phyloP scores from a whole-genome alignment of 2,329 filamentous ascomycete genomes.

The Sporothrix phasma region DNA sequence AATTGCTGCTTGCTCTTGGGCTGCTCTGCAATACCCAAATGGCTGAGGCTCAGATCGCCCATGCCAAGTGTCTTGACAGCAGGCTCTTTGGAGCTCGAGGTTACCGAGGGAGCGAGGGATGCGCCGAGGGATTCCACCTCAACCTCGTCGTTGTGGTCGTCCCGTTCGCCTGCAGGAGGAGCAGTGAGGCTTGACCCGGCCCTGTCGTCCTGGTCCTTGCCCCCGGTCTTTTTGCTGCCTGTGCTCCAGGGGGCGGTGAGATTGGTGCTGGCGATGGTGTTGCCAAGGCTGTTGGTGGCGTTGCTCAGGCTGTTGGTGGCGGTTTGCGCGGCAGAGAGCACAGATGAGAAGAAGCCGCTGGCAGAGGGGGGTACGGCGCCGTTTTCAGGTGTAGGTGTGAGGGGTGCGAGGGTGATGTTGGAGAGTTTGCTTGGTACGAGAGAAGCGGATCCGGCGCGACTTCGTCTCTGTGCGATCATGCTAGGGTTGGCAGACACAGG shows the following conservation, averaged over 20 bases:
- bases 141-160: conserved; percentile 27
- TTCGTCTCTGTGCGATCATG: conserved; percentile 59
- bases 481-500: conserved; percentile 39
- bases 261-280: conserved; percentile 41
- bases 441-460: conserved; percentile 43
- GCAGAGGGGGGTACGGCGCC: conserved; percentile 43
- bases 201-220: conserved; percentile 11
- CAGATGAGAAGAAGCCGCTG: conserved; percentile 81
- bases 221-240: conserved; percentile 26
- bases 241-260: conserved; percentile 37
- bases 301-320: conserved; percentile 68
- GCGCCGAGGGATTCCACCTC: conserved; percentile 31
- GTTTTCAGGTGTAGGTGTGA: conserved; percentile 67
- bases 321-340: conserved; percentile 88
- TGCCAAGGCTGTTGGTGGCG: conserved; percentile 43
- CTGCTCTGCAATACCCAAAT: conserved; percentile 64
- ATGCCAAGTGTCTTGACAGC: conserved; percentile 83
- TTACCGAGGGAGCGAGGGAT: conserved; percentile 27
- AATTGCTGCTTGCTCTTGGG: background rate
- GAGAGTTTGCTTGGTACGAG: conserved; percentile 79
- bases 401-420: conserved; percentile 57
- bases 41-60: conserved; percentile 80
- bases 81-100: conserved; percentile 49
- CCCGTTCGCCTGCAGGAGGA: conserved; percentile 21
- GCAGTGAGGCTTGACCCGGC: conserved; percentile 7